Conservation (phyloP, 108 stramenopile genomes). For the Skeletonema potamos region DNA sequence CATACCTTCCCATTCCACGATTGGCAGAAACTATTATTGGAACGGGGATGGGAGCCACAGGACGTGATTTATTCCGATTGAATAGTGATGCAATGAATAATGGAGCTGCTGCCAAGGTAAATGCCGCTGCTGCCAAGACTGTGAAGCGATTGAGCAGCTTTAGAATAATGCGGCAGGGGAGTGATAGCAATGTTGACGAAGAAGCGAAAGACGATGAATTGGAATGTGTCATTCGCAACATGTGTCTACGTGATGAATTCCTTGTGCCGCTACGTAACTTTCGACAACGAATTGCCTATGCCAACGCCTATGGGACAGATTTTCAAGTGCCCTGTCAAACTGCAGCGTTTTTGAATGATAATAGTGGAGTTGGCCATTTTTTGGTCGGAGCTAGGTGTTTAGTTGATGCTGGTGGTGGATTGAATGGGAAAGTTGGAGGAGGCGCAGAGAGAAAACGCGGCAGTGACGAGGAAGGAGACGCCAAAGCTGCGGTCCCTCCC, state of each 20-base stretch:
- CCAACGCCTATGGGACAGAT: conserved; percentile 88
- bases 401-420: conserved; percentile 24
- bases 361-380: conserved; percentile 60
- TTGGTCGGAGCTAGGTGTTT: conserved; percentile 15
- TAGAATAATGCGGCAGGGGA: not conserved
- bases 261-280: conserved; percentile 64
- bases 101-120: conserved; percentile 13
- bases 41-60: conserved; percentile 60
- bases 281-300: conserved; percentile 78
- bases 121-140: not conserved
- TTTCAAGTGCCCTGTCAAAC: conserved; percentile 84
- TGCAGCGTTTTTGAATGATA: conserved; percentile 75
- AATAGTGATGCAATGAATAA: conserved; percentile 14
- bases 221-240: conserved; percentile 48
- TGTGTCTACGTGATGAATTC: conserved; percentile 48
- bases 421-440: conserved; percentile 6
- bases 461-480: not conserved
- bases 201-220: conserved; percentile 4
- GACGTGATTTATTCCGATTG: conserved; percentile 62
- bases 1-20: conserved; percentile 75
- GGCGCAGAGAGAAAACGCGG: not conserved
- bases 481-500: conserved; percentile 5
- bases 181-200: not conserved
- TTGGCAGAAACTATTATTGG: conserved; percentile 68
- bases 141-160: not conserved